Evolutionary conservation across 2,329 filamentous ascomycete genomes (phyloP).

Genomic region (Cytospora leucostoma): DNA sequence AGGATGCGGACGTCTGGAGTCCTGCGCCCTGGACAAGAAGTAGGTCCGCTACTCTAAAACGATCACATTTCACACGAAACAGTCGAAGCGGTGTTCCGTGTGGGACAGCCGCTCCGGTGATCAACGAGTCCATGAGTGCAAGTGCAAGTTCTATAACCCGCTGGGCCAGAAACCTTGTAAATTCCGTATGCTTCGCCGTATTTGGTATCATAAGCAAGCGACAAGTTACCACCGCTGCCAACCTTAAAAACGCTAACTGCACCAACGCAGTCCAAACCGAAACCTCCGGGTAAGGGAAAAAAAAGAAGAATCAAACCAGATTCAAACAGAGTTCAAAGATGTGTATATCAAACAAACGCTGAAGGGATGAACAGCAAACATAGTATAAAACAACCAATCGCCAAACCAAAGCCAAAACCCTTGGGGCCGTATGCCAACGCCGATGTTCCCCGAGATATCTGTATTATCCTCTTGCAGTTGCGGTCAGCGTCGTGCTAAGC

Average conservation of each 20-base stretch:
- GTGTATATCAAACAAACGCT: neutral
- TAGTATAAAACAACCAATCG: neutral
- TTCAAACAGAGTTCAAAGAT: neutral
- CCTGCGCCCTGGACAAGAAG: too few species aligned
- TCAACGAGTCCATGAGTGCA: neutral
- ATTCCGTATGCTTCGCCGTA: conserved; percentile 12
- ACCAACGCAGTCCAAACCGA: neutral
- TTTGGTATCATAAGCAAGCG: conserved; percentile 15
- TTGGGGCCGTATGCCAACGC: neutral
- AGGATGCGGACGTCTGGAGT: too few species aligned
- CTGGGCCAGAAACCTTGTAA: conserved; percentile 1
- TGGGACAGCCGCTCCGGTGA: neutral
- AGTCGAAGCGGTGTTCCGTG: too few species aligned
- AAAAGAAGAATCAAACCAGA: neutral
- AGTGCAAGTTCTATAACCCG: neutral
- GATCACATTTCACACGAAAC: too few species aligned
- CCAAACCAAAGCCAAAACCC: neutral
- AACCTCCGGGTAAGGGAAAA: neutral
- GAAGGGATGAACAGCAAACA: neutral
- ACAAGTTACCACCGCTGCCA: conserved; percentile 7
- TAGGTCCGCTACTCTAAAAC: too few species aligned
- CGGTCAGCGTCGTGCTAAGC: neutral
- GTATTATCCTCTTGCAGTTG: neutral
- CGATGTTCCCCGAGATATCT: neutral
- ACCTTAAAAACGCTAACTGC: neutral